Percentiles rank a stretch among this genome's conserved stretches.
These are phyloP conservation scores for Dactylonectria estremocensis DNA, from an alignment of 2,329 filamentous ascomycete species.

Conservation along the genomic window DNA sequence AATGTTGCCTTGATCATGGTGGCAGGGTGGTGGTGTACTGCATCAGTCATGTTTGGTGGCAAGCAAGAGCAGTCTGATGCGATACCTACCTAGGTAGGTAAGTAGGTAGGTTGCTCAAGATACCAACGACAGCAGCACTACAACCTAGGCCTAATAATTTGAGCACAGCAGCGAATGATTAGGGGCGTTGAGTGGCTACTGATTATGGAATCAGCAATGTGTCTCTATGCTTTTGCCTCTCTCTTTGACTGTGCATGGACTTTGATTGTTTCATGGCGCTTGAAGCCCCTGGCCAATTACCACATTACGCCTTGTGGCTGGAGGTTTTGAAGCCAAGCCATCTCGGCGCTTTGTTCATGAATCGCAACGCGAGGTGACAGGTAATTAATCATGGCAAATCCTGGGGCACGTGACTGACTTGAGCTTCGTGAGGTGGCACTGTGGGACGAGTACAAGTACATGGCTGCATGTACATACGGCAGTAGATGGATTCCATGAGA, in stretches of 20 bases:
- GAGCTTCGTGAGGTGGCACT: constrained; percentile 12
- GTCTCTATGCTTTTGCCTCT: neutral
- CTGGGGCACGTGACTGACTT: constrained; percentile 17
- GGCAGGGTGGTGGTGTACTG: constrained; percentile 13
- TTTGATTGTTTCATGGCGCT: neutral
- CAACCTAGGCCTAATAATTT: no score
- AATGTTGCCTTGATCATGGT: constrained; percentile 11
- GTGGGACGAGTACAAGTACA: neutral
- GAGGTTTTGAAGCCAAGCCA: neutral
- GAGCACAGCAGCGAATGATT: no score
- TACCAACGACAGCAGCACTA: no score
- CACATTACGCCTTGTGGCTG: constrained; percentile 21
- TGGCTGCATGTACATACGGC: neutral
- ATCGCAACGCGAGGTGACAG: constrained; percentile 1
- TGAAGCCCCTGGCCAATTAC: neutral
- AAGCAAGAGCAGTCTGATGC: neutral
- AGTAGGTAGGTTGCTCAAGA: no score
- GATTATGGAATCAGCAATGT: no score
- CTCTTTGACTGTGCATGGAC: neutral
- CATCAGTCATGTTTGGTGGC: neutral
- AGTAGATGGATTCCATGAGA: neutral
- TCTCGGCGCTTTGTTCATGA: neutral
- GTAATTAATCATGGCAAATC: constrained; percentile 2
- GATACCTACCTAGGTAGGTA: no score
- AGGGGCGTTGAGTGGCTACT: no score